These are phyloP conservation scores for Rhododendron griersonianum DNA, from an alignment of 148 eudicot genomes.

Conservation along the genomic window DNA sequence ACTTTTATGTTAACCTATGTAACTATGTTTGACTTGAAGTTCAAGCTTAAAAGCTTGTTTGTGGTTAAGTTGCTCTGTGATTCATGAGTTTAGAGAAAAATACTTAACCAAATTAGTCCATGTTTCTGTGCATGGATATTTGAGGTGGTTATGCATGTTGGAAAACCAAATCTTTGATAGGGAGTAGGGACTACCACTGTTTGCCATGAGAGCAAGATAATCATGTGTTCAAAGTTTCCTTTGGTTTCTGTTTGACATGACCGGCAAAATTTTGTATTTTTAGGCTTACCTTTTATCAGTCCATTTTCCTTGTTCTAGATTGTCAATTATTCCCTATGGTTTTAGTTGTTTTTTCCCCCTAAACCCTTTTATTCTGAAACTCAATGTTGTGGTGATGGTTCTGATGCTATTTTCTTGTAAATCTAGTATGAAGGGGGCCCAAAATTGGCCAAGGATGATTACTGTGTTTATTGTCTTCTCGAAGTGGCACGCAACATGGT, in stretches of 20 bases:
- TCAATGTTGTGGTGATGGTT: not conserved
- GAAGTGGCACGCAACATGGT: constrained; percentile 55
- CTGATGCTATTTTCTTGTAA: constrained; percentile 16
- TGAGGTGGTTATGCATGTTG: not conserved
- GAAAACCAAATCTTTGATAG: not conserved
- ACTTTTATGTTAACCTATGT: not conserved
- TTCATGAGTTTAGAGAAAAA: not conserved
- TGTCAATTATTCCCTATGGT: not conserved
- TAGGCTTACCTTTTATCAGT: not conserved
- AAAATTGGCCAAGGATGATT: constrained; percentile 54
- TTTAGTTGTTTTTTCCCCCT: not conserved
- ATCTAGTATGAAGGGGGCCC: constrained; percentile 85
- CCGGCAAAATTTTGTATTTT: not conserved
- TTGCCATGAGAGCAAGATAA: not conserved
- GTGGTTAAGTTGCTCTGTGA: not conserved
- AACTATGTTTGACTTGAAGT: not conserved
- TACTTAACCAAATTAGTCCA: not conserved
- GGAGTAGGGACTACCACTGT: not conserved
- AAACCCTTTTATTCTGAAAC: not conserved
- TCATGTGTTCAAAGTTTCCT: not conserved
- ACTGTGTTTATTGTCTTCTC: constrained; percentile 62
- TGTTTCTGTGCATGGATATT: not conserved
- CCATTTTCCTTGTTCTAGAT: not conserved
- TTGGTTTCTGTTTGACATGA: not conserved
- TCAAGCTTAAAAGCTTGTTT: not conserved